Conservation (phyloP, 352 stramenopile genomes). For the Discostella stelligera region DNA sequence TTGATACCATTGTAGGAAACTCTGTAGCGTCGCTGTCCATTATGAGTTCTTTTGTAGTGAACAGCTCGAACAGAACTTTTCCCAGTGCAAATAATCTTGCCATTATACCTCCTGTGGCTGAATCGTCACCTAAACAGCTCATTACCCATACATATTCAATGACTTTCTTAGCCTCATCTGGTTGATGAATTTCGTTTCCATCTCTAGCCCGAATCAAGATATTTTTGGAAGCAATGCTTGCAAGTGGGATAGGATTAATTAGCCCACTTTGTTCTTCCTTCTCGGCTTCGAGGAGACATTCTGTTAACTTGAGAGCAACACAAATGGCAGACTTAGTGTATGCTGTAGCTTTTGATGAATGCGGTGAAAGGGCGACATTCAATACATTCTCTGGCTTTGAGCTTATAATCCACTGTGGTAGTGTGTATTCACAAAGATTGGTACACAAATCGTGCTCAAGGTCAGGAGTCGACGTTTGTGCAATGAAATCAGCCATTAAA, state of each 20-base stretch:
- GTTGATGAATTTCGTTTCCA: background rate
- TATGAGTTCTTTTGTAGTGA: background rate
- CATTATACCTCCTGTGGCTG: conserved; percentile 6
- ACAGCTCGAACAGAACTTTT: conserved; percentile 14
- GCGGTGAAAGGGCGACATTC: background rate
- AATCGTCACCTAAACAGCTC: background rate
- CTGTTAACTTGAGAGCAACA: conserved; percentile 11
- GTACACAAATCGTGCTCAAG: background rate
- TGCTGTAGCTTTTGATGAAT: background rate
- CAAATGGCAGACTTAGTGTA: background rate
- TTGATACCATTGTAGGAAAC: background rate
- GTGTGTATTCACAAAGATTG: background rate
- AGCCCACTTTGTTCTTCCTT: background rate
- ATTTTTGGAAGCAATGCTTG: conserved; percentile 25
- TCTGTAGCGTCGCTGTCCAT: background rate
- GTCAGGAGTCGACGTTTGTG: background rate
- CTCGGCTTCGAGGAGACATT: conserved; percentile 20
- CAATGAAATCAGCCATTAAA: background rate
- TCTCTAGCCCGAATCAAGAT: conserved; percentile 9
- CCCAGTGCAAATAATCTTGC: conserved; percentile 9
- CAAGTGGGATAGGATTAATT: conserved; percentile 19
- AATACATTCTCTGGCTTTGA: conserved; percentile 6
- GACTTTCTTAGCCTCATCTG: background rate
- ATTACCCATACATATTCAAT: conserved; percentile 10
- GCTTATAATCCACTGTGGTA: conserved; percentile 12